Percentiles rank a stretch among this genome's conserved stretches.
Conservation (phyloP, 2,329 filamentous ascomycete species). For the Didymella pomorum region DNA sequence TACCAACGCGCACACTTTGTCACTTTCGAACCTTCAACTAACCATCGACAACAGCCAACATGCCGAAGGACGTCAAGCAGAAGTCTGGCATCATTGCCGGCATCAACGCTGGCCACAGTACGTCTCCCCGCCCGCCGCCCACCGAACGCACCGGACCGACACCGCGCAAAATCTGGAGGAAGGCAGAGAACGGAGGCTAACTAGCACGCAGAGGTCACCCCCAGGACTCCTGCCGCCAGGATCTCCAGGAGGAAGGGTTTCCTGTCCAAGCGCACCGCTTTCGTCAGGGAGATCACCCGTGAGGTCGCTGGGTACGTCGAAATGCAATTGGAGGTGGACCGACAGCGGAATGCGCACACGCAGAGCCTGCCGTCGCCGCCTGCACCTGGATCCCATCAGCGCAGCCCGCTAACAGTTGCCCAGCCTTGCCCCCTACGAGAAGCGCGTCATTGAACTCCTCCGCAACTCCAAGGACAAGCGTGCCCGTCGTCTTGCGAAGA, state of each 20-base stretch:
- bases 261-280: slow-evolving; percentile 94
- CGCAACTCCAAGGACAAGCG: slow-evolving; percentile 99
- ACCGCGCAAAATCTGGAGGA: slow-evolving; percentile 20
- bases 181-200: slow-evolving; percentile 34
- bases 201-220: slow-evolving; percentile 58
- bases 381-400: neutral
- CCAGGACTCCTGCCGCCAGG: slow-evolving; percentile 58
- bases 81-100: slow-evolving; percentile 65
- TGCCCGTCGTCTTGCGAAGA: slow-evolving; percentile 98
- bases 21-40: slow-evolving; percentile 20
- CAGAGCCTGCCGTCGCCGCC: slow-evolving; percentile 46
- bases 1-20: slow-evolving; percentile 5
- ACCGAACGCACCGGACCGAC: slow-evolving; percentile 23
- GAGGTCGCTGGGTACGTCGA: slow-evolving; percentile 89
- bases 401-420: slow-evolving; percentile 19
- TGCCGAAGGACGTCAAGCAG: slow-evolving; percentile 64
- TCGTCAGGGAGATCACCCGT: slow-evolving; percentile 97
- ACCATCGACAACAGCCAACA: slow-evolving; percentile 51
- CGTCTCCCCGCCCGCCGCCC: slow-evolving; percentile 51
- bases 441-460: slow-evolving; percentile 97
- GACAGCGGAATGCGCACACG: slow-evolving; percentile 34
- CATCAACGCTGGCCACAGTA: slow-evolving; percentile 72
- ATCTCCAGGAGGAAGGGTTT: slow-evolving; percentile 85
- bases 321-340: slow-evolving; percentile 19
- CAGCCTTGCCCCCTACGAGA: slow-evolving; percentile 70